Conservation (phyloP, 441 rosid species). For the Sinapis alba region DNA sequence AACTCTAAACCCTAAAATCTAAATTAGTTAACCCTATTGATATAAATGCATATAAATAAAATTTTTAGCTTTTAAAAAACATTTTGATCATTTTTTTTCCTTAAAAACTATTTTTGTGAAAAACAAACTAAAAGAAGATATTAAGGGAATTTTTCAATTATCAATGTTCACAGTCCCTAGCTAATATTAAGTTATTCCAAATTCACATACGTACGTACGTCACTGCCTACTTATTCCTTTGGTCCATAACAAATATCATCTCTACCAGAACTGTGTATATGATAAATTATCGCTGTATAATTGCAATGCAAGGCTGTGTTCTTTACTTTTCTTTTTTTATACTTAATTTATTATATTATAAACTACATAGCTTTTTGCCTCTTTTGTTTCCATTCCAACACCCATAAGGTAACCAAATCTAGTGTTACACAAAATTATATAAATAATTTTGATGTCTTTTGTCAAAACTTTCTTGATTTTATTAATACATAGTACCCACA, state of each 20-base stretch:
- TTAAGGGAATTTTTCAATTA: too few relatives aligned
- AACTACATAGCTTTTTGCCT: conserved; percentile 29
- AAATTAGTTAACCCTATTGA: too few relatives aligned
- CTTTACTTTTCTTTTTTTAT: conserved; percentile 9
- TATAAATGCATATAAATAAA: too few relatives aligned
- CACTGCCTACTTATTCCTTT: conserved; percentile 34
- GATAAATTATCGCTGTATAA: conserved; percentile 18
- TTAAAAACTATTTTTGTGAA: too few relatives aligned
- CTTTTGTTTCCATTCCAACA: conserved; percentile 37
- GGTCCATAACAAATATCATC: conserved; percentile 28
- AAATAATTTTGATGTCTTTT: neutral
- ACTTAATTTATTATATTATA: neutral
- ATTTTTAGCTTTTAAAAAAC: too few relatives aligned
- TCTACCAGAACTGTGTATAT: conserved; percentile 35
- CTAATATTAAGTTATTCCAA: conserved; percentile 13
- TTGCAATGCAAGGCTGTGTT: conserved; percentile 44
- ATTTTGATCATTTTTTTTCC: too few relatives aligned
- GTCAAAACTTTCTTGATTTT: neutral
- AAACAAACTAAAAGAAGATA: too few relatives aligned
- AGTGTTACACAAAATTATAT: conserved; percentile 21
- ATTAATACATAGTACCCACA: conserved; percentile 20
- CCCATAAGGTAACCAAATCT: conserved; percentile 40
- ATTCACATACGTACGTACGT: conserved; percentile 22
- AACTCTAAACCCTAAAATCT: too few relatives aligned
- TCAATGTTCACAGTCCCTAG: neutral